phyloP scores from a whole-genome alignment of 2,329 filamentous ascomycete species.

The Fusarium newnesense region DNA sequence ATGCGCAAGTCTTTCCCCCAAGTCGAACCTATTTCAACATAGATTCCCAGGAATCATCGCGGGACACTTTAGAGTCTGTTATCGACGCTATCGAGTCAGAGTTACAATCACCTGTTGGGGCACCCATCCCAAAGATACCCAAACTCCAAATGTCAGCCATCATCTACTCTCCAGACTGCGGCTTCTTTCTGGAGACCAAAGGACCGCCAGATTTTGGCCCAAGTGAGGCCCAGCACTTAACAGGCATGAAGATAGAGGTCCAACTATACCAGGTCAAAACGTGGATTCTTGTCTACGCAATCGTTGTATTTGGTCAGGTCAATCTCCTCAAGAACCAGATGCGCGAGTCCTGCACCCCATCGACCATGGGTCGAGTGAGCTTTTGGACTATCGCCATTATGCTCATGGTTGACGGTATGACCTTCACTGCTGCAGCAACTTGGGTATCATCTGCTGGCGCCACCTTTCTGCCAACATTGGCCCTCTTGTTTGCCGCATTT shows the following conservation, averaged over 20 bases:
- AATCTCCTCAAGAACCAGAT: conserved; percentile 72
- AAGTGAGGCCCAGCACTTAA: conserved; percentile 64
- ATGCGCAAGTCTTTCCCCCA: conserved; percentile 78
- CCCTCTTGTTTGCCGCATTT: conserved; percentile 62
- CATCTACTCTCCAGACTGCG: conserved; percentile 75
- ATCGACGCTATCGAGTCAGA: conserved; percentile 70
- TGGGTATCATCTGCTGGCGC: conserved; percentile 67
- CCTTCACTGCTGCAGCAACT: conserved; percentile 65
- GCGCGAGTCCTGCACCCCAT: conserved; percentile 73
- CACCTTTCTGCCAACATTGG: conserved; percentile 66
- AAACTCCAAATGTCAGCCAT: conserved; percentile 70
- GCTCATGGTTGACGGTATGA: conserved; percentile 70
- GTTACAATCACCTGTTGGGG: conserved; percentile 69
- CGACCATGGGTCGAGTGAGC: conserved; percentile 73
- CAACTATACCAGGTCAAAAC: conserved; percentile 66
- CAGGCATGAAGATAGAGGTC: conserved; percentile 70
- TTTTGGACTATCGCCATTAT: conserved; percentile 71
- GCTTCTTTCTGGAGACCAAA: conserved; percentile 72
- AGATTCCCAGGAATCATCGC: conserved; percentile 47
- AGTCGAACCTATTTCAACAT: conserved; percentile 51
- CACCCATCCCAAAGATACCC: conserved; percentile 65
- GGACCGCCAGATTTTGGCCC: conserved; percentile 67
- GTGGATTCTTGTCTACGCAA: conserved; percentile 67
- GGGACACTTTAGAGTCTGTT: conserved; percentile 45
- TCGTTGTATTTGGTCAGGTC: conserved; percentile 69